phyloP scores from a whole-genome alignment of 164 flowering plant species.

The Saururus chinensis region DNA sequence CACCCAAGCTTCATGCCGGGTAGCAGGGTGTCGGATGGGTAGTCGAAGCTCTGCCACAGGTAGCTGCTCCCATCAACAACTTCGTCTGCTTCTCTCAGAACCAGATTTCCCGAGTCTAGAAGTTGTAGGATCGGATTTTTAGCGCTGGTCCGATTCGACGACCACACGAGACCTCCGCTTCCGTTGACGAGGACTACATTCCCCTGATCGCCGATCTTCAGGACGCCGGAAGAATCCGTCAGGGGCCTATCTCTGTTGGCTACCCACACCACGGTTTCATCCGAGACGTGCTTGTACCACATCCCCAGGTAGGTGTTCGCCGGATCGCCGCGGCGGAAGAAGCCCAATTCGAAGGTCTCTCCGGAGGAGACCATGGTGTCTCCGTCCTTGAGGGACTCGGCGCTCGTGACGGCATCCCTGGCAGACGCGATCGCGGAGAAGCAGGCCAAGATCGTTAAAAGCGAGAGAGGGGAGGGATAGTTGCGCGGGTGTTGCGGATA shows the following conservation, averaged over 20 bases:
- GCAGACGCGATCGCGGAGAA: background rate
- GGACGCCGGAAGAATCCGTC: slow-evolving; percentile 2
- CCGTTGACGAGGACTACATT: slow-evolving; percentile 15
- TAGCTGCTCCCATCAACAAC: background rate
- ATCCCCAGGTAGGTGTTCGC: slow-evolving; percentile 23
- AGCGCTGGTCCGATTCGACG: slow-evolving; percentile 6
- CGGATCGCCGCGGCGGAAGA: slow-evolving; percentile 14
- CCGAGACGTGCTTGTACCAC: slow-evolving; percentile 18
- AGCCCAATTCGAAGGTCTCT: slow-evolving; percentile 15
- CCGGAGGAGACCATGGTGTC: slow-evolving; percentile 12
- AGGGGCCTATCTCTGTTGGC: slow-evolving; percentile 32
- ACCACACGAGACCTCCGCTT: slow-evolving; percentile 8
- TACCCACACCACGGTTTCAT: slow-evolving; percentile 28
- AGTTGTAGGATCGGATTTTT: slow-evolving; percentile 9
- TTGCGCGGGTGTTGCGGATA: background rate
- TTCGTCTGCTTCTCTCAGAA: slow-evolving; percentile 6
- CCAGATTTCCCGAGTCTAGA: slow-evolving; percentile 19
- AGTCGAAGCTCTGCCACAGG: slow-evolving; percentile 4
- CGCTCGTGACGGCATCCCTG: background rate
- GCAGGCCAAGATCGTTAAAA: background rate
- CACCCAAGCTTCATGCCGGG: slow-evolving; percentile 16
- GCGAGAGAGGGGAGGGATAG: background rate
- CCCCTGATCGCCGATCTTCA: slow-evolving; percentile 14
- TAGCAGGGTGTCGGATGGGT: slow-evolving; percentile 12
- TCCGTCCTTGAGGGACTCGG: background rate